Conservation (phyloP, 148 eudicot genomes). For the Talinum fruticosum region DNA sequence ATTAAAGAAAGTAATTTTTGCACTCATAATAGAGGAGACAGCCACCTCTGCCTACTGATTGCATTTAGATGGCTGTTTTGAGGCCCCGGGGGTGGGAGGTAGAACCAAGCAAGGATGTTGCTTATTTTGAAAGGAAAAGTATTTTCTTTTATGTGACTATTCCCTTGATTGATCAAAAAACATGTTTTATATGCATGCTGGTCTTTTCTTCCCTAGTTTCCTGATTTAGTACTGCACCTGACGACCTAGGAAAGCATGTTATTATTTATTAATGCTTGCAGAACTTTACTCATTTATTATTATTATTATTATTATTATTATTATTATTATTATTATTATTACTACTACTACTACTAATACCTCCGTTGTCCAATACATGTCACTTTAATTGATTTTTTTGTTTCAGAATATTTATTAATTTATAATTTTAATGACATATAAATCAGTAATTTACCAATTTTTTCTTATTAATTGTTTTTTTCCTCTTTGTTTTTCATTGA, state of each 20-base stretch:
- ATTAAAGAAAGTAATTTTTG: not conserved
- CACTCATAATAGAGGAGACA: constrained; percentile 5
- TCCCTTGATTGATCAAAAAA: not conserved
- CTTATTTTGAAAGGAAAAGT: not conserved
- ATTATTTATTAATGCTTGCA: not conserved
- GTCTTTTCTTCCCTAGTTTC: not conserved
- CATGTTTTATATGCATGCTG: not conserved
- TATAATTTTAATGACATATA: too few relatives aligned
- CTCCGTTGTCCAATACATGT: too few relatives aligned
- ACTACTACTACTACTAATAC: too few relatives aligned
- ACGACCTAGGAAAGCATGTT: not conserved
- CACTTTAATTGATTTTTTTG: too few relatives aligned
- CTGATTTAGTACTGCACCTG: not conserved
- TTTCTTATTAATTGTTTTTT: too few relatives aligned
- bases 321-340: not conserved
- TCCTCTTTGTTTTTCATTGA: too few relatives aligned
- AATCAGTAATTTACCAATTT: too few relatives aligned
- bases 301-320: not conserved
- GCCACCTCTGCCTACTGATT: not conserved
- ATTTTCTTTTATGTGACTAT: not conserved
- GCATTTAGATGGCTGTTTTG: not conserved
- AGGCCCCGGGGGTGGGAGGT: not conserved
- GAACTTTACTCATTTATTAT: not conserved
- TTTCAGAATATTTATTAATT: too few relatives aligned
- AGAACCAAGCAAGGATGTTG: not conserved